Evolutionary conservation across 179 eudicot species (phyloP).

Genomic region (Nepenthes alata): DNA sequence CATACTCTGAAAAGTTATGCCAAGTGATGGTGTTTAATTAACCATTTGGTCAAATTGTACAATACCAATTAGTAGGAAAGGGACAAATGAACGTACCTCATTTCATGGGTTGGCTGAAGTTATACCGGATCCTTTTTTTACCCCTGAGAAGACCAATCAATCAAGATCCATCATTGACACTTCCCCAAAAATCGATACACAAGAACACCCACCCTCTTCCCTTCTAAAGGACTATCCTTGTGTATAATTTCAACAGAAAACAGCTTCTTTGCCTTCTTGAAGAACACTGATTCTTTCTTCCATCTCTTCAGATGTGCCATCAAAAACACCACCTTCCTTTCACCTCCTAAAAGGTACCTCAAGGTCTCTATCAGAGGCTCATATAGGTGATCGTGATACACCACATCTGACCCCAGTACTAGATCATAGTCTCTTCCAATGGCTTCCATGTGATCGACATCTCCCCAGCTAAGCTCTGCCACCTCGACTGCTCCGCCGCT

Average conservation of each 20-base stretch:
- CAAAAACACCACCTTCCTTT: slow-evolving; percentile 32
- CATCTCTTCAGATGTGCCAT: slow-evolving; percentile 92
- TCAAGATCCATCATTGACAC: background rate
- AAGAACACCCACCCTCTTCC: slow-evolving; percentile 51
- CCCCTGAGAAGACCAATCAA: too few species aligned
- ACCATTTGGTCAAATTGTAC: too few species aligned
- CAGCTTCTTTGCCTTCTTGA: slow-evolving; percentile 58
- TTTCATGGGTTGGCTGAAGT: too few species aligned
- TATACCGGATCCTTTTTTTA: too few species aligned
- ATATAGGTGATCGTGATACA: slow-evolving; percentile 69
- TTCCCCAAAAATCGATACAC: slow-evolving; percentile 49
- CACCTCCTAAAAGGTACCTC: slow-evolving; percentile 32
- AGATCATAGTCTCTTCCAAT: slow-evolving; percentile 53
- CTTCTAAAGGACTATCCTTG: slow-evolving; percentile 34
- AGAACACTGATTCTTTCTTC: slow-evolving; percentile 73
- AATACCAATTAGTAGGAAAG: too few species aligned
- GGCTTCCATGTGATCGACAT: slow-evolving; percentile 40
- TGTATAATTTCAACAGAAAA: slow-evolving; percentile 48
- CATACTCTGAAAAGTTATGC: too few species aligned
- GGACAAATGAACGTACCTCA: too few species aligned
- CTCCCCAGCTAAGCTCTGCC: slow-evolving; percentile 72
- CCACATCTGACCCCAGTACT: slow-evolving; percentile 67
- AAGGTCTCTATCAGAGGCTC: slow-evolving; percentile 55
- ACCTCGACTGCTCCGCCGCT: slow-evolving; percentile 37
- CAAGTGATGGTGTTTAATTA: too few species aligned